Evolutionary conservation across 2,329 filamentous ascomycete genomes (phyloP).

Genomic region (Didymella exigua): DNA sequence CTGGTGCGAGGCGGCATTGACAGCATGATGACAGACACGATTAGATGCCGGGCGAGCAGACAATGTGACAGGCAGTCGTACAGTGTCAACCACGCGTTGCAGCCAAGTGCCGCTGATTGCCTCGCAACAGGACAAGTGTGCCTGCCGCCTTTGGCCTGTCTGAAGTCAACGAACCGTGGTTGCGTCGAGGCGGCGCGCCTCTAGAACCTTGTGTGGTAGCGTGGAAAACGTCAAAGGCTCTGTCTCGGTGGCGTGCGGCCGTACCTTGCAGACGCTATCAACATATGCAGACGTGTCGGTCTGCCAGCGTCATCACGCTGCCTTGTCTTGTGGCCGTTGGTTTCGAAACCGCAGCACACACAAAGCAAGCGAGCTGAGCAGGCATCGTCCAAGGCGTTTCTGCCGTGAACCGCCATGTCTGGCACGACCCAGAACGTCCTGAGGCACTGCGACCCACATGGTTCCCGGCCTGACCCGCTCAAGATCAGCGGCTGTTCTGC

Average conservation of each 20-base stretch:
- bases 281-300: slow-evolving; percentile 1
- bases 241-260: slow-evolving; percentile 14
- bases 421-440: slow-evolving; percentile 17
- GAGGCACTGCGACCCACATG: slow-evolving; percentile 16
- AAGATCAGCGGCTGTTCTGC: slow-evolving; percentile 15
- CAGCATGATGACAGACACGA: slow-evolving; percentile 1
- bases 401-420: slow-evolving; percentile 9
- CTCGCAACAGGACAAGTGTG: background rate
- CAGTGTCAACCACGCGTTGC: slow-evolving; percentile 5
- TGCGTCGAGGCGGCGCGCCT: slow-evolving; percentile 2
- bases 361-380: slow-evolving; percentile 9
- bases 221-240: slow-evolving; percentile 8
- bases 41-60: slow-evolving; percentile 8
- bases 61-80: background rate
- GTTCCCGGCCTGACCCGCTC: slow-evolving; percentile 13
- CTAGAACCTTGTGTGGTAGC: slow-evolving; percentile 14
- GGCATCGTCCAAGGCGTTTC: background rate
- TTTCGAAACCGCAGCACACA: slow-evolving; percentile 10
- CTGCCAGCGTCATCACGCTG: background rate
- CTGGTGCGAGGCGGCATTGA: slow-evolving; percentile 25
- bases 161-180: slow-evolving; percentile 12
- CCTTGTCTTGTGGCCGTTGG: background rate
- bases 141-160: slow-evolving; percentile 8
- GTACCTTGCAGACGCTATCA: slow-evolving; percentile 18
- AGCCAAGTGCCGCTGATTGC: background rate